Evolutionary conservation across 495 filamentous ascomycete species (phyloP), one percentile per base, ranked within the genome.

Genomic region (Aspergillus leporis): DNA sequence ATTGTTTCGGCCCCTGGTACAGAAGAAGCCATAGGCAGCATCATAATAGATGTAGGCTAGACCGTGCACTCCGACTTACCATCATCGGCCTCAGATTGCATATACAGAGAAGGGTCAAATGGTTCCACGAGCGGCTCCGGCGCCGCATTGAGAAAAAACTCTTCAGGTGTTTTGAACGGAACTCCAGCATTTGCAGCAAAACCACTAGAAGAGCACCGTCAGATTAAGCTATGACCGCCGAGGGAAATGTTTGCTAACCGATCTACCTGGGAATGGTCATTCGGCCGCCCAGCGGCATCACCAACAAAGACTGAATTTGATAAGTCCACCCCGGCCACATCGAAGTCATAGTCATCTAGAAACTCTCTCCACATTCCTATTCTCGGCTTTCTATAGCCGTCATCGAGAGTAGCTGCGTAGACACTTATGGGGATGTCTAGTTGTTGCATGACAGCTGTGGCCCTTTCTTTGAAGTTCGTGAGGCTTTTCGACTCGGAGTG

Each of bases 331-430:
- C 86, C 85, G 1, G 70, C 72, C 19, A 83, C 81, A 56, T 85
- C 73, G 3, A 97, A 77, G 51, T 86, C 83, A 64, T 86, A 87
- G 55, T 96, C 90, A 14, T 86, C 82, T 9, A 90, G 74, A 55
- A 96, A 74, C 67, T 97, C 90, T 2, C 75, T 74, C 94, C 95
- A 99, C 90, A 98, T 96, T 13, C 92, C 92, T 0, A 76, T 76
- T 49, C 94, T 78, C 12, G 94, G 94, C 67, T 99, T 99, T 25
- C 94, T 86, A 67, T 85, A 96, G 22, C 76, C 77, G 61, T 97
- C 91, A 54, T 87, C 83, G 21, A 74, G 85, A 0, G 92, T 95
- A 6, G 93, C 92, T 1, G 92, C 94, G 70, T 96, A 95, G 9
- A 98, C 70, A 40, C 81, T 87, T 22, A 92, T 75, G 0, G 95